These are phyloP conservation scores for Colletotrichum lupini DNA, from an alignment of 2,329 filamentous ascomycete species.

Conservation along the genomic window DNA sequence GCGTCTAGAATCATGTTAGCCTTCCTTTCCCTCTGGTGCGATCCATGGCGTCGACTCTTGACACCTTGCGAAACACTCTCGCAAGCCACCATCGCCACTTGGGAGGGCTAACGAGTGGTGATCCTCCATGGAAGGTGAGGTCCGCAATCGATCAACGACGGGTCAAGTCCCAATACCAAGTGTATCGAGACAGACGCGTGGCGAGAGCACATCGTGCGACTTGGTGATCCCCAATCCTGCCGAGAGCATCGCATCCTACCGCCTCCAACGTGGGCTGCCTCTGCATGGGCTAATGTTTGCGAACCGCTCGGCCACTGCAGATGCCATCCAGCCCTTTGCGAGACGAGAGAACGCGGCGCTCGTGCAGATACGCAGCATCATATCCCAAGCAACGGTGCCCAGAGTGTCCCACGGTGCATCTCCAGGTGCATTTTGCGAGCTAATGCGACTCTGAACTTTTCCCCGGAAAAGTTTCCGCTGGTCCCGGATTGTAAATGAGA, in stretches of 20 bases:
- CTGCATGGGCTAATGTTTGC: constrained; percentile 1
- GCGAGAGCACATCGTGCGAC: neutral
- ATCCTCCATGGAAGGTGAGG: neutral
- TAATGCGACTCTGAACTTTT: constrained; percentile 7
- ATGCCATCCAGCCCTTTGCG: constrained; percentile 14
- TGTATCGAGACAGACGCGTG: neutral
- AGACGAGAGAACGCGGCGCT: neutral
- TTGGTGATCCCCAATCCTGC: neutral
- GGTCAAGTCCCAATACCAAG: neutral
- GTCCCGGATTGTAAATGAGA: neutral
- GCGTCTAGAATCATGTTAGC: constrained; percentile 17
- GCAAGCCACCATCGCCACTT: constrained; percentile 17
- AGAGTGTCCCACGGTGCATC: neutral
- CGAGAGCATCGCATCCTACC: neutral
- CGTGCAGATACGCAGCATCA: neutral
- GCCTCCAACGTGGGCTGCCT: neutral
- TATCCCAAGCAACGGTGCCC: constrained; percentile 20
- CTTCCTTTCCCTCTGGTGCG: neutral
- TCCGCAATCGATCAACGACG: neutral
- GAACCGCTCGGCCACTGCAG: constrained; percentile 20
- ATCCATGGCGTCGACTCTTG: constrained; percentile 2
- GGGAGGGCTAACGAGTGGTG: neutral
- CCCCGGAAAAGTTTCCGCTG: neutral
- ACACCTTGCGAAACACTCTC: constrained; percentile 21
- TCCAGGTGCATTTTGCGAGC: neutral